Base-by-base conservation (phyloP, 1,284 basidiomycete species). In the Trichosporon coremiiforme region DNA sequence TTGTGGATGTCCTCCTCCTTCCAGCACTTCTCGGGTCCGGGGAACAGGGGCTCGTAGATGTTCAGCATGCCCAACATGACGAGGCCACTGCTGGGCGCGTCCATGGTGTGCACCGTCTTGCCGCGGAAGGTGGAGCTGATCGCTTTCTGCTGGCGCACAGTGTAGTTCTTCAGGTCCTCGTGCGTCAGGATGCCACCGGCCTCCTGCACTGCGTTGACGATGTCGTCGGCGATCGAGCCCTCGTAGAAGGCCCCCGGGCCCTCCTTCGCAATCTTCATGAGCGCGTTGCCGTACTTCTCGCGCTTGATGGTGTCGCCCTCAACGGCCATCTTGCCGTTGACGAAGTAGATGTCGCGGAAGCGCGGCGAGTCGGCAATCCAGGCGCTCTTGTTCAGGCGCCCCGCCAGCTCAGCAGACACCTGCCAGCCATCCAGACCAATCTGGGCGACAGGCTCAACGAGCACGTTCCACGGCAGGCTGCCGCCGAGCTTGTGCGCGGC, bases 41-140 rank as follows among this genome's bases (percentile, higher is more conserved):
- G 57, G 17, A 68, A 62, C 6, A 68, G 33, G 20, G 69, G 68
- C 57, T 82, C 80, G 31, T 82, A 71, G 5, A 80, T 71, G 65
- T 80, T 80, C 12, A 83, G 74, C 50, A 83, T 70, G 47, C 77
- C 80, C 3, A 83, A 72, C 66, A 82, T 67, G 69, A 81, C 73
- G 7, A 77, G 73, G 38, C 82, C 79, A 67, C 77, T 78, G 64
- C 91, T 90, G 13, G 95, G 95, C 10, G 92, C 89, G 76, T 88
- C 88, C 0, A 91, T 88, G 0, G 93, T 95, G 82, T 93, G 96
- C 25, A 98, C 86, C 70, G 88, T 92, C 75, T 89, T 88, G 64
- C 89, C 89, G 35, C 86, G 86, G 83, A 92, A 98, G 0, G 87
- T 89, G 6, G 92, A 91, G 77, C 90, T 80, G 41, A 96, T 84